Evolutionary conservation across 2,329 filamentous ascomycete species (phyloP).

Genomic region (Macroventuria anomochaeta): DNA sequence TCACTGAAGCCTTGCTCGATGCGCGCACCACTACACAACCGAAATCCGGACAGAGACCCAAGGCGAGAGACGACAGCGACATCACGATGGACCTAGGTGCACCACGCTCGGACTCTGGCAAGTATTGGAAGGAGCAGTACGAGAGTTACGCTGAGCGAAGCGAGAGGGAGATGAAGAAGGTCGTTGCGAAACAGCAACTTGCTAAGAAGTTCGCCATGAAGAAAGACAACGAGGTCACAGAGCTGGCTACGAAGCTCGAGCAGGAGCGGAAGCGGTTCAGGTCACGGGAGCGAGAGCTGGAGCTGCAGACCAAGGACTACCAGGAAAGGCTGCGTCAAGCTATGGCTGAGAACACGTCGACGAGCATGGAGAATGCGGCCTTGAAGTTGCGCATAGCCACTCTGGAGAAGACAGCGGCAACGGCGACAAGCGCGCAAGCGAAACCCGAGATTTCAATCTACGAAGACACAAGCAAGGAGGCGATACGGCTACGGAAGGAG

Average conservation of each 20-base stretch:
- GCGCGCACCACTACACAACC: constrained; percentile 51
- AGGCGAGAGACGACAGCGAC: constrained; percentile 61
- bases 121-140: constrained; percentile 82
- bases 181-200: constrained; percentile 79
- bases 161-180: constrained; percentile 74
- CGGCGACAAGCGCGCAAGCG: constrained; percentile 21
- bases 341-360: constrained; percentile 41
- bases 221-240: constrained; percentile 74
- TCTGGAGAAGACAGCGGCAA: constrained; percentile 34
- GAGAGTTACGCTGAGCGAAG: constrained; percentile 76
- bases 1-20: constrained; percentile 55
- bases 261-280: constrained; percentile 71
- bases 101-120: constrained; percentile 75
- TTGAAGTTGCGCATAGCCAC: constrained; percentile 43
- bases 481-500: constrained; percentile 15
- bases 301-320: constrained; percentile 61
- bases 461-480: constrained; percentile 39
- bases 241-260: constrained; percentile 69
- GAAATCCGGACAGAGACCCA: constrained; percentile 38
- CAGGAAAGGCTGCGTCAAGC: constrained; percentile 46
- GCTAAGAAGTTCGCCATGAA: constrained; percentile 80
- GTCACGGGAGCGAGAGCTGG: constrained; percentile 69
- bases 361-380: constrained; percentile 43
- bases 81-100: constrained; percentile 74
- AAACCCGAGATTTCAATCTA: constrained; percentile 40